Evolutionary conservation across 2,329 filamentous ascomycete genomes (phyloP).

Genomic region (Fusarium papillatum): DNA sequence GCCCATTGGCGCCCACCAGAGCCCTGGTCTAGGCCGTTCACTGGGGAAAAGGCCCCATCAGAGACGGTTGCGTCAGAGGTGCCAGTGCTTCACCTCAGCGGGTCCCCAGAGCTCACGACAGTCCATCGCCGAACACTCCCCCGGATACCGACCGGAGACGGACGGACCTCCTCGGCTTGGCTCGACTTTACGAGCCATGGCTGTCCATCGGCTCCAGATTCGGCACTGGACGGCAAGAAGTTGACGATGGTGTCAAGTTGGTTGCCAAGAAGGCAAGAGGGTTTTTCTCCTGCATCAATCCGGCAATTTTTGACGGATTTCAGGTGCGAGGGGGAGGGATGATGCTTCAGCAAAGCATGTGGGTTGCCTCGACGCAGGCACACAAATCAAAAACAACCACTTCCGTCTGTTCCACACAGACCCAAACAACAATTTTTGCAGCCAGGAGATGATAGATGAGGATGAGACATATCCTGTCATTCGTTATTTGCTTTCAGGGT

Average conservation of each 20-base stretch:
- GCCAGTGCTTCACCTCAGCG: constrained; percentile 21
- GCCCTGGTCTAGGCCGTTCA: constrained; percentile 7
- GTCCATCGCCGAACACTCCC: constrained; percentile 40
- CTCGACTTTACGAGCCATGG: constrained; percentile 40
- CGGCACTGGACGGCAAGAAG: constrained; percentile 11
- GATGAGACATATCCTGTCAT: not conserved
- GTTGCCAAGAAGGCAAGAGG: not conserved
- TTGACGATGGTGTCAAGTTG: not conserved
- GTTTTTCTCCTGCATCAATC: not conserved
- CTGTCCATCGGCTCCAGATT: constrained; percentile 30
- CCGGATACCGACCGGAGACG: constrained; percentile 45
- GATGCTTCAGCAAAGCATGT: constrained; percentile 14
- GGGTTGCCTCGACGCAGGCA: constrained; percentile 11
- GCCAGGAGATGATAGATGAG: constrained; percentile 1
- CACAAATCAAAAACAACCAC: constrained; percentile 4
- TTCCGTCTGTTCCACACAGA: not conserved
- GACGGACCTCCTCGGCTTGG: constrained; percentile 41
- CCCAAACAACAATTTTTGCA: constrained; percentile 2
- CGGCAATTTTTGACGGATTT: not conserved
- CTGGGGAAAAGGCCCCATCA: constrained; percentile 20
- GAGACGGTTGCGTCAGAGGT: constrained; percentile 41
- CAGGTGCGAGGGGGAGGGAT: not conserved
- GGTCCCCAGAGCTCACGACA: constrained; percentile 21
- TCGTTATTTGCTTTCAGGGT: not conserved
- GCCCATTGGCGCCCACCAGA: constrained; percentile 25